These are phyloP conservation scores for Naganishia liquefaciens DNA, from an alignment of 1,284 basidiomycete genomes.

Conservation along the genomic window DNA sequence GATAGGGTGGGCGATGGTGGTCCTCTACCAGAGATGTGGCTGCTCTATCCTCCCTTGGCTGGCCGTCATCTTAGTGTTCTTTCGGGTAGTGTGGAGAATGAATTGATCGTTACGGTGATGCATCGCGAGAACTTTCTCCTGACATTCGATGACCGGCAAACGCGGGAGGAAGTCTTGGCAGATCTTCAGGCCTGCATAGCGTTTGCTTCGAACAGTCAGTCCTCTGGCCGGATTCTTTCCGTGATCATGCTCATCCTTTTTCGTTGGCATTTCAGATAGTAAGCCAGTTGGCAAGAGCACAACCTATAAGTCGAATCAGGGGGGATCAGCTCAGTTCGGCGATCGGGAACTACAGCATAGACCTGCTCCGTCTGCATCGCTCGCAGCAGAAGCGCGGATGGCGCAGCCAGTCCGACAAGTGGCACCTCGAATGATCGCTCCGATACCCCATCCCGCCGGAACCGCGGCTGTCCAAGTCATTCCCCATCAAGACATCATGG, in stretches of 20 bases:
- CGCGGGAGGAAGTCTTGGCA: constrained; percentile 67
- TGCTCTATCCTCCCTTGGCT: constrained; percentile 92
- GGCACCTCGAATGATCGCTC: background rate
- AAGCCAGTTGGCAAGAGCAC: background rate
- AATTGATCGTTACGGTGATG: constrained; percentile 74
- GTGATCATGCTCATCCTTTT: background rate
- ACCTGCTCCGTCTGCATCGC: too few species aligned
- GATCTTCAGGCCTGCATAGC: constrained; percentile 82
- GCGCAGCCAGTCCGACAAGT: too few species aligned
- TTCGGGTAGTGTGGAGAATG: constrained; percentile 60
- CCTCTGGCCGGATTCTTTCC: too few species aligned
- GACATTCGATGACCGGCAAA: constrained; percentile 64
- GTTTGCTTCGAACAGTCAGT: constrained; percentile 59
- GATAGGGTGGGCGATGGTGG: constrained; percentile 54
- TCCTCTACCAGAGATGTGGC: constrained; percentile 78
- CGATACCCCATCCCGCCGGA: background rate
- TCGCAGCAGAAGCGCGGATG: too few species aligned
- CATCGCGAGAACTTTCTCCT: constrained; percentile 80
- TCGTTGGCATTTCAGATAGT: background rate
- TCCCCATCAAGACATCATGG: background rate
- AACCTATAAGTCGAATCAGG: background rate
- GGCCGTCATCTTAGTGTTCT: constrained; percentile 81
- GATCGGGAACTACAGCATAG: background rate
- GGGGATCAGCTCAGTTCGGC: background rate
- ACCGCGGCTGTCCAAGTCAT: too few species aligned